A percentile compares a stretch with the other conserved stretches of the same genome.
Conservation (phyloP, 805 yeast genomes). For the Spathaspora hagerdaliae region DNA sequence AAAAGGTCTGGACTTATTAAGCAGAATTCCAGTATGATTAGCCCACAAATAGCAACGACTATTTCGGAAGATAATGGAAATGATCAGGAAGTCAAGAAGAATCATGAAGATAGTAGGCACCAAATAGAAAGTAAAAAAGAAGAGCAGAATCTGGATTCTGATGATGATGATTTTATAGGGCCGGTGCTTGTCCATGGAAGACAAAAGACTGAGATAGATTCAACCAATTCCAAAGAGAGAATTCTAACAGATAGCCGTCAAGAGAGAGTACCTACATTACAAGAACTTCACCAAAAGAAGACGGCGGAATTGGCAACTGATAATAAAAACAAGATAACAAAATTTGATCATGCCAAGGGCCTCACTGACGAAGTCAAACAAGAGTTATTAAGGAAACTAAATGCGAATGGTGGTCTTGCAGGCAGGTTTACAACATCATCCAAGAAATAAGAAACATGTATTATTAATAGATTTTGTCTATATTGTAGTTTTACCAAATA, state of each 20-base stretch:
- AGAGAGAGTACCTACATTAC: background rate
- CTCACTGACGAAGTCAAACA: conserved; percentile 9
- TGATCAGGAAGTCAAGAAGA: no score
- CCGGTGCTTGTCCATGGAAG: conserved; percentile 1
- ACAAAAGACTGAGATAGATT: background rate
- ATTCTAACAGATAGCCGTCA: background rate
- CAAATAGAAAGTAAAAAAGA: no score
- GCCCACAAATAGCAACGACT: no score
- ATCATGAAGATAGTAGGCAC: no score
- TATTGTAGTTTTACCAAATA: conserved; percentile 20
- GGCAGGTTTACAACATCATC: conserved; percentile 5
- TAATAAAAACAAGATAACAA: conserved; percentile 1
- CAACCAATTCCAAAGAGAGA: no score
- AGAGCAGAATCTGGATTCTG: background rate
- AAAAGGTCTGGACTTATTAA: no score
- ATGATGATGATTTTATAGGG: conserved; percentile 4
- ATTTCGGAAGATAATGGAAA: no score
- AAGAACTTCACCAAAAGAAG: conserved; percentile 4
- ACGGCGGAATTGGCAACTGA: background rate
- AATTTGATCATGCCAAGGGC: conserved; percentile 6
- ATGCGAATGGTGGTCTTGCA: conserved; percentile 7
- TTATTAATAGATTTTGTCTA: background rate
- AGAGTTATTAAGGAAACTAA: conserved; percentile 7
- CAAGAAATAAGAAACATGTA: background rate
- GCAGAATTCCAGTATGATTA: no score